Evolutionary conservation across 192 early-diverging fungal species (phyloP).

Genomic region (Coemansia sp.): DNA sequence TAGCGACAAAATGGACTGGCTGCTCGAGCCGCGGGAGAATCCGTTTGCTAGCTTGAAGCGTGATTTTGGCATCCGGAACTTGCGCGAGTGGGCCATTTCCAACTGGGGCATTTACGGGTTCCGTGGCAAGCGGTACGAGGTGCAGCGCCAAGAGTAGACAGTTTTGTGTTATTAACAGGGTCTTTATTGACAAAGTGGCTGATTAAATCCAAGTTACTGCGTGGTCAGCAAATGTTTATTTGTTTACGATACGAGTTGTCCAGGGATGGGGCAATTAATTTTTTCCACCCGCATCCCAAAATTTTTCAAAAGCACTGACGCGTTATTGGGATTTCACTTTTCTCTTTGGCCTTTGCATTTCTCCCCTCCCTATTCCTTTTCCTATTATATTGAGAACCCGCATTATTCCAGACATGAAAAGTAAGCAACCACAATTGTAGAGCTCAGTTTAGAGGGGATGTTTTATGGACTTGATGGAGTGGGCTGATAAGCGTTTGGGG

Average conservation of each 20-base stretch:
- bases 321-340: not conserved
- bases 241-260: constrained; percentile 3
- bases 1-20: constrained; percentile 67
- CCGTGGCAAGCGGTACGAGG: constrained; percentile 79
- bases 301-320: not conserved
- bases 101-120: constrained; percentile 83
- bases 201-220: not conserved
- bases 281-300: not conserved
- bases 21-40: constrained; percentile 68
- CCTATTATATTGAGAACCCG: not conserved
- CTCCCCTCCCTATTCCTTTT: constrained; percentile 2
- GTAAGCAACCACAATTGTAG: constrained; percentile 11
- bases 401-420: constrained; percentile 9
- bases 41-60: constrained; percentile 69
- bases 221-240: not conserved
- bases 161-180: not conserved
- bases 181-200: no score
- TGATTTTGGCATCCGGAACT: constrained; percentile 70
- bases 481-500: not conserved
- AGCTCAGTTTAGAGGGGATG: not conserved
- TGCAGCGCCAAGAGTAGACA: constrained; percentile 45
- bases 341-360: not conserved
- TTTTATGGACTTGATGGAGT: not conserved
- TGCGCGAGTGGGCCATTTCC: constrained; percentile 68
- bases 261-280: not conserved